Evolutionary conservation across 2,329 filamentous ascomycete species (phyloP).

Genomic region (Teratosphaeria gauchensis): DNA sequence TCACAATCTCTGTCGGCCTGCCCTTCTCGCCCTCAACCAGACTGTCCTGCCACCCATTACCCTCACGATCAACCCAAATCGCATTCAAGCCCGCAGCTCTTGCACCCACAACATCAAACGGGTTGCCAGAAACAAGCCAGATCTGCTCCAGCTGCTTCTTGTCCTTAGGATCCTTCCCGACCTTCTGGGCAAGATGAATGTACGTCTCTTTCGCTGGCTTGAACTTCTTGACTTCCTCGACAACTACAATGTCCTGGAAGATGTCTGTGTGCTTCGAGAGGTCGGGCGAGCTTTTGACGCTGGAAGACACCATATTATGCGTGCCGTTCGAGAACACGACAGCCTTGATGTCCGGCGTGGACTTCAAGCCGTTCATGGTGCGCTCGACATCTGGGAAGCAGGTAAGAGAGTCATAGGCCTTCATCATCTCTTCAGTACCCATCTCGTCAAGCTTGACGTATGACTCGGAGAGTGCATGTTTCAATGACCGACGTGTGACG

Average conservation of each 20-base stretch:
- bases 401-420: constrained; percentile 53
- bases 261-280: constrained; percentile 39
- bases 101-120: constrained; percentile 63
- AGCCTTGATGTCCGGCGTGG: constrained; percentile 36
- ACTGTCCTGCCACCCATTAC: constrained; percentile 56
- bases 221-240: constrained; percentile 51
- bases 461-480: constrained; percentile 54
- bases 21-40: constrained; percentile 37
- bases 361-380: constrained; percentile 41
- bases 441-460: constrained; percentile 35
- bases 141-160: constrained; percentile 40
- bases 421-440: constrained; percentile 46
- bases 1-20: constrained; percentile 46
- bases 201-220: constrained; percentile 59
- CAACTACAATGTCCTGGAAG: constrained; percentile 50
- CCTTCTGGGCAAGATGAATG: constrained; percentile 44
- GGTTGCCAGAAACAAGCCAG: constrained; percentile 63
- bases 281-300: constrained; percentile 48
- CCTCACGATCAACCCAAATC: constrained; percentile 57
- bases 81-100: constrained; percentile 51
- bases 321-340: constrained; percentile 67
- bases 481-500: constrained; percentile 54
- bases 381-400: constrained; percentile 55
- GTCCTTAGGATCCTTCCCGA: constrained; percentile 35
- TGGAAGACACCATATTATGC: constrained; percentile 50